Conservation (phyloP, 1,284 basidiomycete species). For the Ceratobasidium sp. region DNA sequence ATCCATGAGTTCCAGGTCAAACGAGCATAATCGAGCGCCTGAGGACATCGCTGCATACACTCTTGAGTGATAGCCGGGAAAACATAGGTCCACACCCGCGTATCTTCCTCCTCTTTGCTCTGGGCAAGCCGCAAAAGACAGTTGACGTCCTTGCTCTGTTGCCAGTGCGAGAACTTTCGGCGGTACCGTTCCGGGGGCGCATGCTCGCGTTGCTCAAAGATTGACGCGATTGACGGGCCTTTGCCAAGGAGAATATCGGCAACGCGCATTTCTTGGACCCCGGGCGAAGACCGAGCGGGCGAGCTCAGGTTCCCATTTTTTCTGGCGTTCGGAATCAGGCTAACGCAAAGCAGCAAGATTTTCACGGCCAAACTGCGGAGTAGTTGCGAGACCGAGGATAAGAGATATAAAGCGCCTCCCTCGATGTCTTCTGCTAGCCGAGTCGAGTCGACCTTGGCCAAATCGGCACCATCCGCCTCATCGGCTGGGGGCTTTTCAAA, state of each 20-base stretch:
- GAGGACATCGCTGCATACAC: constrained; percentile 59
- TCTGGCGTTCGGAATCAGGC: constrained; percentile 17
- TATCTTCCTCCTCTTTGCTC: constrained; percentile 68
- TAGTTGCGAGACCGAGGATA: constrained; percentile 65
- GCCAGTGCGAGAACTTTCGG: constrained; percentile 29
- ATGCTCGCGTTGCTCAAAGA: constrained; percentile 38
- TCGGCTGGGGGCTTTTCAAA: constrained; percentile 51
- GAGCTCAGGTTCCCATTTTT: constrained; percentile 61
- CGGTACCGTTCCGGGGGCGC: constrained; percentile 39
- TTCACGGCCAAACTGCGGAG: constrained; percentile 67
- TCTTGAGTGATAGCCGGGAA: constrained; percentile 67
- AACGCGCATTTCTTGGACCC: constrained; percentile 51
- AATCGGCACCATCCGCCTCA: constrained; percentile 49
- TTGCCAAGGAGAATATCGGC: constrained; percentile 62
- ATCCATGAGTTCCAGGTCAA: constrained; percentile 70
- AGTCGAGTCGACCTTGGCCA: constrained; percentile 44
- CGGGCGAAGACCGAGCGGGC: constrained; percentile 55
- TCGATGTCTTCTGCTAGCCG: constrained; percentile 62
- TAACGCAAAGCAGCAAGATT: constrained; percentile 55
- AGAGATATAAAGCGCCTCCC: constrained; percentile 77
- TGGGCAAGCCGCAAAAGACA: constrained; percentile 50
- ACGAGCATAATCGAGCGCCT: constrained; percentile 61
- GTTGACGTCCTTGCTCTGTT: constrained; percentile 37
- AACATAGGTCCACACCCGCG: constrained; percentile 71
- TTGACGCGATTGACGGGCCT: constrained; percentile 61